A percentile compares a stretch with the other conserved stretches of the same genome.
Evolutionary conservation across 2,329 filamentous ascomycete species (phyloP).

Genomic region (Leptographium galeiforme): DNA sequence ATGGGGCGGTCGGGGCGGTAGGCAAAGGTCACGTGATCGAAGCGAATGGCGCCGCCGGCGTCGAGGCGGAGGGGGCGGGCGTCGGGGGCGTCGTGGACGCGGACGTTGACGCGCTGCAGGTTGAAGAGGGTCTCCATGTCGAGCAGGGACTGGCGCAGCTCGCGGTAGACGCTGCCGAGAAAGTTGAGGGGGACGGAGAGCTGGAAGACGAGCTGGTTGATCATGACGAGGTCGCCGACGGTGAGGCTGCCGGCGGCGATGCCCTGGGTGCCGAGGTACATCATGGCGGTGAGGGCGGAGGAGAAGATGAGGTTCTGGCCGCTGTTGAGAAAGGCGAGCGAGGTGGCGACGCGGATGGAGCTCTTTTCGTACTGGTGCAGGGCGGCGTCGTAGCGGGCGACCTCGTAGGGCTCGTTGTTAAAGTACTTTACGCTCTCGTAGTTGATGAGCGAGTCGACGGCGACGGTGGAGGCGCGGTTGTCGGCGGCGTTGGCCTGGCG

Average conservation of each 20-base stretch:
- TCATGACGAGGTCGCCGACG: conserved; percentile 94
- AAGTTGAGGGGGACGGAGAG: conserved; percentile 95
- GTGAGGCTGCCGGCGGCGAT: conserved; percentile 71
- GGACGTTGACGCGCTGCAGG: conserved; percentile 89
- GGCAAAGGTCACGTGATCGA: conserved; percentile 90
- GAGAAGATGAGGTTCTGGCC: conserved; percentile 98
- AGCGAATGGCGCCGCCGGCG: conserved; percentile 76
- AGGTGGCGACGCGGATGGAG: conserved; percentile 94
- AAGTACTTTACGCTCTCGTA: conserved; percentile 99
- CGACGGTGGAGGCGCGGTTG: conserved; percentile 87
- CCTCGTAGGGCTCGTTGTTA: conserved; percentile 96
- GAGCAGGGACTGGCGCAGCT: conserved; percentile 82
- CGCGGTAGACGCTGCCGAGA: conserved; percentile 91
- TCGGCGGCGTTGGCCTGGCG: conserved; percentile 92
- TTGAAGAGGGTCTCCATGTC: conserved; percentile 99
- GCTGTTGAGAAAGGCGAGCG: conserved; percentile 80
- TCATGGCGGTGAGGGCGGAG: conserved; percentile 85
- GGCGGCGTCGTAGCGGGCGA: conserved; percentile 77
- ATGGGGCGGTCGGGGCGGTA: conserved; percentile 83
- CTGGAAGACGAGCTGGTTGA: conserved; percentile 97
- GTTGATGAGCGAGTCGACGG: conserved; percentile 94
- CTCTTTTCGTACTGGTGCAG: conserved; percentile 79
- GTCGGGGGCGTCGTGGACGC: conserved; percentile 62
- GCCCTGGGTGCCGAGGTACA: conserved; percentile 89
- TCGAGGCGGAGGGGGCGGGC: conserved; percentile 60